phyloP scores from a whole-genome alignment of 2,329 filamentous ascomycete species.

The Diaporthe vaccinii region DNA sequence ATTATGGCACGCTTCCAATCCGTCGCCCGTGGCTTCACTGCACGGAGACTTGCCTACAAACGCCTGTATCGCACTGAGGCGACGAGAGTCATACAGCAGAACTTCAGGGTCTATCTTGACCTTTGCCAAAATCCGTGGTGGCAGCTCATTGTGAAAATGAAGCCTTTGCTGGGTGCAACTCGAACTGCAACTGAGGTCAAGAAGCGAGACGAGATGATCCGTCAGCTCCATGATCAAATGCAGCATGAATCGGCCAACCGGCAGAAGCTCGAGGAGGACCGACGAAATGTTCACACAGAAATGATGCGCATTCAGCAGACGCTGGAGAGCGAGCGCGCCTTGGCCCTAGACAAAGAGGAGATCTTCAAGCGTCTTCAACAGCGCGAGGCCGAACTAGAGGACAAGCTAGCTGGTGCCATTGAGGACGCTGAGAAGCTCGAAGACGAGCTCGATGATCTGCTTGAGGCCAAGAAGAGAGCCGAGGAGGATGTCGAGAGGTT shows the following conservation, averaged over 20 bases:
- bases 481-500: slow-evolving; percentile 87
- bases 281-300: slow-evolving; percentile 87
- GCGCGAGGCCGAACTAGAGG: slow-evolving; percentile 91
- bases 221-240: slow-evolving; percentile 87
- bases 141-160: slow-evolving; percentile 95
- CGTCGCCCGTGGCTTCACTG: slow-evolving; percentile 88
- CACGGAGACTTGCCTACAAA: slow-evolving; percentile 91
- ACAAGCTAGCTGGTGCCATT: slow-evolving; percentile 91
- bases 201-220: slow-evolving; percentile 93
- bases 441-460: slow-evolving; percentile 89
- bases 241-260: slow-evolving; percentile 80
- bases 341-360: slow-evolving; percentile 97
- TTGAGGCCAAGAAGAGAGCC: slow-evolving; percentile 89
- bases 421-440: slow-evolving; percentile 96
- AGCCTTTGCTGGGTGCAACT: slow-evolving; percentile 91
- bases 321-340: slow-evolving; percentile 93
- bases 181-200: slow-evolving; percentile 94
- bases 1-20: slow-evolving; percentile 97
- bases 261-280: slow-evolving; percentile 89
- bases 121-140: slow-evolving; percentile 97
- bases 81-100: slow-evolving; percentile 92
- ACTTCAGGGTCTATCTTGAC: slow-evolving; percentile 92
- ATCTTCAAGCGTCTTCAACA: slow-evolving; percentile 97
- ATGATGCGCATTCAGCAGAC: slow-evolving; percentile 93
- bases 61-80: slow-evolving; percentile 94